Evolutionary conservation across 1,284 basidiomycete species (phyloP).

Genomic region (Trichosporon faecale): DNA sequence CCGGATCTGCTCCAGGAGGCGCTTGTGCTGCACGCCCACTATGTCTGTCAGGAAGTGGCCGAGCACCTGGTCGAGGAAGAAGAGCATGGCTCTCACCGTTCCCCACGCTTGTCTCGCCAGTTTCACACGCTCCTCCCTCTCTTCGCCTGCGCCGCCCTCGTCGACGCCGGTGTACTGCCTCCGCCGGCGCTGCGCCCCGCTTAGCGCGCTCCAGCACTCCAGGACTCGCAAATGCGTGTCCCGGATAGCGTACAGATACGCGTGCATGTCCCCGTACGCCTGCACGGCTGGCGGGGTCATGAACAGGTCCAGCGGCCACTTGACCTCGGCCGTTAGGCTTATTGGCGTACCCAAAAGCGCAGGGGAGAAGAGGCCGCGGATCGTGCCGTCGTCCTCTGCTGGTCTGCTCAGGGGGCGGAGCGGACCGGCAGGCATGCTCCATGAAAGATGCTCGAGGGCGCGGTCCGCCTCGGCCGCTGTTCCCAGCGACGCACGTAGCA

Average conservation of each 20-base stretch:
- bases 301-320: constrained; percentile 87
- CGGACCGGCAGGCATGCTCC: constrained; percentile 71
- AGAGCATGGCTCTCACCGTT: constrained; percentile 77
- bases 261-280: constrained; percentile 72
- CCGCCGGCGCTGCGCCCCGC: constrained; percentile 73
- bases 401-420: constrained; percentile 57
- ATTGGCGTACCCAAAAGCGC: constrained; percentile 75
- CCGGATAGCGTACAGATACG: constrained; percentile 75
- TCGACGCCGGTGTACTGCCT: constrained; percentile 78
- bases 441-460: constrained; percentile 65
- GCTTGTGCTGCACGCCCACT: constrained; percentile 72
- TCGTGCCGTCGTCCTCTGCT: constrained; percentile 24
- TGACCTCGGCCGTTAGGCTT: constrained; percentile 64
- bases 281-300: constrained; percentile 70
- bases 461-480: constrained; percentile 78
- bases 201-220: constrained; percentile 75
- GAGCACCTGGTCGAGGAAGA: constrained; percentile 75
- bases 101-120: constrained; percentile 79
- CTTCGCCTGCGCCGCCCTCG: constrained; percentile 76
- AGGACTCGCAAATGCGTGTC: constrained; percentile 76
- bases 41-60: constrained; percentile 87
- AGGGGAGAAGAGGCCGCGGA: constrained; percentile 61
- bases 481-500: constrained; percentile 75
- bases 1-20: constrained; percentile 35
- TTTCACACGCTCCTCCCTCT: constrained; percentile 57